A percentile compares a stretch with the other conserved stretches of the same genome.
Conservation (phyloP, 2,329 filamentous ascomycete species). For the Cyclaneusma minus region DNA sequence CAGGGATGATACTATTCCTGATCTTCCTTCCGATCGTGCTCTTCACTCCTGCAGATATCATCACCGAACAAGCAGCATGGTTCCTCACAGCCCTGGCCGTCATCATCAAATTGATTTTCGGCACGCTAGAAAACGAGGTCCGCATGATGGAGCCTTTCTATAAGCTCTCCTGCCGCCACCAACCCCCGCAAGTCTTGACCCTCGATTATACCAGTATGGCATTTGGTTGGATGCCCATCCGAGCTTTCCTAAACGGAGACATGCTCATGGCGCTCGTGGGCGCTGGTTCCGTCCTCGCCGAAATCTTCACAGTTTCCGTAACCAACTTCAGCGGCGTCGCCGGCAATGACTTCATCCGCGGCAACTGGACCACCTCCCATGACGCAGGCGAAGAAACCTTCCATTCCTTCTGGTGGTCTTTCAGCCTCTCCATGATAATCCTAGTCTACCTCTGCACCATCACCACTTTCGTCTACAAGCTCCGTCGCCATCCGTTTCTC, state of each 20-base stretch:
- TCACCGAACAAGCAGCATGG: slow-evolving; percentile 49
- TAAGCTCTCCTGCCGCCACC: slow-evolving; percentile 49
- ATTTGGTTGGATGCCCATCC: slow-evolving; percentile 47
- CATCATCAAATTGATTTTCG: slow-evolving; percentile 52
- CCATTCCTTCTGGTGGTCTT: slow-evolving; percentile 49
- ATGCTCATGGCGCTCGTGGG: slow-evolving; percentile 52
- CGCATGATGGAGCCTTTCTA: slow-evolving; percentile 65
- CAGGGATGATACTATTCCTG: slow-evolving; percentile 38
- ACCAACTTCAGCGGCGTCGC: slow-evolving; percentile 50
- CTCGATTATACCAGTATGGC: slow-evolving; percentile 62
- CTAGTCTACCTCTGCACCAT: slow-evolving; percentile 48
- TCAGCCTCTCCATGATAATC: slow-evolving; percentile 45
- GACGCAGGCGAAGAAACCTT: slow-evolving; percentile 43
- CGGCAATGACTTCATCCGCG: slow-evolving; percentile 39
- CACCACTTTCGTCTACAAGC: slow-evolving; percentile 41
- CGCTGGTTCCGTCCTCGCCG: slow-evolving; percentile 55
- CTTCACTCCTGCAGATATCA: slow-evolving; percentile 35
- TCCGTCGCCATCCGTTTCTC: slow-evolving; percentile 53
- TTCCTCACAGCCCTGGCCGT: slow-evolving; percentile 50
- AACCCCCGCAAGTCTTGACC: slow-evolving; percentile 47
- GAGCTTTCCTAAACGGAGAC: slow-evolving; percentile 47
- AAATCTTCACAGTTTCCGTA: slow-evolving; percentile 56
- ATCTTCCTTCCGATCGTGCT: slow-evolving; percentile 44
- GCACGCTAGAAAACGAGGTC: slow-evolving; percentile 50
- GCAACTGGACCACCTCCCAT: slow-evolving; percentile 16